These are phyloP conservation scores for Astrothelium subdiscretum DNA, from an alignment of 495 filamentous ascomycete species.

Conservation along the genomic window DNA sequence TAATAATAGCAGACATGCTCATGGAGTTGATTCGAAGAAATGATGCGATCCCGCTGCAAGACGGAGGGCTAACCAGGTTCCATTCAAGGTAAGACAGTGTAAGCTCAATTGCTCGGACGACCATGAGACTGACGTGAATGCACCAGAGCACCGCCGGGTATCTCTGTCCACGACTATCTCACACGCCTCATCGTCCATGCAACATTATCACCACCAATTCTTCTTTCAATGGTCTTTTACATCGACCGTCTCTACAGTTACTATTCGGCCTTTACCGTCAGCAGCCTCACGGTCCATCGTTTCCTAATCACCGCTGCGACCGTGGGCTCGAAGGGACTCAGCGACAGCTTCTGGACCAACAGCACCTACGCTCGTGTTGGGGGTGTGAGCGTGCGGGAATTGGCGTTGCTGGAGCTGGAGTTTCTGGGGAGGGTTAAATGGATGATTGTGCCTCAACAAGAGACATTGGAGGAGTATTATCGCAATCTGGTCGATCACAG, in stretches of 20 bases:
- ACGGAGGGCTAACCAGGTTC: conserved; percentile 79
- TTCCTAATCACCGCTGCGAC: conserved; percentile 94
- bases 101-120: neutral
- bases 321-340: conserved; percentile 89
- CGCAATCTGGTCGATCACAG: conserved; percentile 65
- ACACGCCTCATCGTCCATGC: conserved; percentile 88
- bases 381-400: conserved; percentile 74
- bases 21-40: conserved; percentile 88
- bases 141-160: conserved; percentile 72
- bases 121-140: conserved; percentile 5
- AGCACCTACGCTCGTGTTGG: conserved; percentile 88
- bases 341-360: conserved; percentile 96
- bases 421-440: conserved; percentile 86
- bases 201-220: conserved; percentile 79
- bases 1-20: conserved; percentile 89
- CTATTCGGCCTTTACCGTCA: conserved; percentile 89
- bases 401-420: conserved; percentile 89
- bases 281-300: conserved; percentile 87
- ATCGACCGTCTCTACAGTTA: conserved; percentile 90
- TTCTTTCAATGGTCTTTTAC: conserved; percentile 99
- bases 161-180: conserved; percentile 86
- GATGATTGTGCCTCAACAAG: conserved; percentile 91
- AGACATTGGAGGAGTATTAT: conserved; percentile 88
- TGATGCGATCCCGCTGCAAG: conserved; percentile 73
- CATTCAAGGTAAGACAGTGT: conserved; percentile 63